A percentile compares a stretch with the other conserved stretches of the same genome.
Conservation (phyloP, 768 basidiomycete genomes). For the Hypholoma sublateritium region DNA sequence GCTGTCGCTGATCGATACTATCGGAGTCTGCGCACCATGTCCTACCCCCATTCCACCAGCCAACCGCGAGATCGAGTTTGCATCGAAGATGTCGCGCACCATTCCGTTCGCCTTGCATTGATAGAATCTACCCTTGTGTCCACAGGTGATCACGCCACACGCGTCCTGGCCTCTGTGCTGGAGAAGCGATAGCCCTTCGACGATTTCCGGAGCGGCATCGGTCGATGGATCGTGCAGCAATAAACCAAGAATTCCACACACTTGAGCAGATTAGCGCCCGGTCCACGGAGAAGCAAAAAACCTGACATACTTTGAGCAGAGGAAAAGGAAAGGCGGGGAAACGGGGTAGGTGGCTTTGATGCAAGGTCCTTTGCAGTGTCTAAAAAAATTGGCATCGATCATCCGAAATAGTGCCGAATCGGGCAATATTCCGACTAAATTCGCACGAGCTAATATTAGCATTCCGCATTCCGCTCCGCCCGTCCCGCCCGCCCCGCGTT, state of each 20-base stretch:
- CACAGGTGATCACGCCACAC: constrained; percentile 96
- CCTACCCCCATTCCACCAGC: constrained; percentile 97
- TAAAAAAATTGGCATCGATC: constrained; percentile 31
- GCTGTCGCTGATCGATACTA: background rate
- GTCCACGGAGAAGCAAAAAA: background rate
- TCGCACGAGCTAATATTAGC: too few species aligned
- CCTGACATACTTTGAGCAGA: constrained; percentile 14
- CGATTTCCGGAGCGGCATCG: constrained; percentile 85
- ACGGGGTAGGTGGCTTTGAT: background rate
- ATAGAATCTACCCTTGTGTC: constrained; percentile 90
- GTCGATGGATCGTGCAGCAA: constrained; percentile 74
- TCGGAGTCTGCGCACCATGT: constrained; percentile 64
- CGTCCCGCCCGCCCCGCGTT: too few species aligned
- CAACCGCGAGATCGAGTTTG: constrained; percentile 69
- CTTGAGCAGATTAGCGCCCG: constrained; percentile 22
- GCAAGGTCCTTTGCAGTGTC: background rate
- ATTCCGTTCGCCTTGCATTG: constrained; percentile 99
- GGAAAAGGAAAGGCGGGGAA: constrained; percentile 1
- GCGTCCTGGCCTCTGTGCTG: constrained; percentile 99
- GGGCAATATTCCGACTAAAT: background rate
- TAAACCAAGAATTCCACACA: constrained; percentile 95
- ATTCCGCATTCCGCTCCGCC: too few species aligned
- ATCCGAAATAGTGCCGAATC: constrained; percentile 9
- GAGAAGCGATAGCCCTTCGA: constrained; percentile 90
- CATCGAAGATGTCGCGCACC: constrained; percentile 96